Evolutionary conservation across 805 yeast species (phyloP).

Genomic region (Sugiyamaella mastotermitis): DNA sequence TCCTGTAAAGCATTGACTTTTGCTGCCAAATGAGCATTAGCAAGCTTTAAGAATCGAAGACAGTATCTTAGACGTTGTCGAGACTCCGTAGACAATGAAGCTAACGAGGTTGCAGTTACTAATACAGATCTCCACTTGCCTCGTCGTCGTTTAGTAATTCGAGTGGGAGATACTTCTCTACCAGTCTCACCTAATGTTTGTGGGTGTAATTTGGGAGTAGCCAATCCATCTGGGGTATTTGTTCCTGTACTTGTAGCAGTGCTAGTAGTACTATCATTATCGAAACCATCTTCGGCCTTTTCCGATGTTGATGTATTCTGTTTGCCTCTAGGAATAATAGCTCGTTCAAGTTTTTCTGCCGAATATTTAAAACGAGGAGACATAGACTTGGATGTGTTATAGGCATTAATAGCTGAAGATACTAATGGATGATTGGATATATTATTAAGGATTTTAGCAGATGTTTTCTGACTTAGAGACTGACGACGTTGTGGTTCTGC

Average conservation of each 20-base stretch:
- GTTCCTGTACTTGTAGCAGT: conserved; percentile 1
- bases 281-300: background rate
- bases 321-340: conserved; percentile 8
- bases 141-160: conserved; percentile 1
- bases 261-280: background rate
- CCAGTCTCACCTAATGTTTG: background rate
- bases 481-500: no score
- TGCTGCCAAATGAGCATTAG: conserved; percentile 67
- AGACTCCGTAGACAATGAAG: conserved; percentile 56
- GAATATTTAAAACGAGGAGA: conserved; percentile 50
- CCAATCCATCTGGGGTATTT: background rate
- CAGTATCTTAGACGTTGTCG: conserved; percentile 72
- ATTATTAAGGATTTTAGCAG: conserved; percentile 15
- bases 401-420: conserved; percentile 27
- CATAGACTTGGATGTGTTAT: conserved; percentile 34
- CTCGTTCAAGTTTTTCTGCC: conserved; percentile 37
- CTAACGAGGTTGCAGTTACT: conserved; percentile 31
- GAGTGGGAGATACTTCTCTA: conserved; percentile 2
- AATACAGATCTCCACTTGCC: conserved; percentile 27
- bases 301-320: background rate
- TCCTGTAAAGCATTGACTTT: conserved; percentile 60
- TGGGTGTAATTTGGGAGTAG: conserved; percentile 2
- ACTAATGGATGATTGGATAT: conserved; percentile 20
- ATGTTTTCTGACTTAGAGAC: no score
- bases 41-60: conserved; percentile 70